These are phyloP conservation scores for Didymella arachidicola DNA, from an alignment of 2,329 filamentous ascomycete genomes.

Conservation along the genomic window DNA sequence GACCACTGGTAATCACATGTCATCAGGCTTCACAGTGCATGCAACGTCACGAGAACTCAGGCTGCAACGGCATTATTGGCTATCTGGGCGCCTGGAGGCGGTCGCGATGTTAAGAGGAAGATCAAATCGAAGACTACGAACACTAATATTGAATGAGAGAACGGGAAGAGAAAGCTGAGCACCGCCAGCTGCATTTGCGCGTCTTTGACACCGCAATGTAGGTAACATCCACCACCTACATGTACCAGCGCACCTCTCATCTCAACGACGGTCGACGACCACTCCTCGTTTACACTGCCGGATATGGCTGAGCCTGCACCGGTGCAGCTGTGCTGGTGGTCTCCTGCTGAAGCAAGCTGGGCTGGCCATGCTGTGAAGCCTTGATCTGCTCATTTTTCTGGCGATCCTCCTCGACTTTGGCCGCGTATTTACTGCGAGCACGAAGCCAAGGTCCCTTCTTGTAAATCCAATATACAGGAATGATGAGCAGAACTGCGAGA, in stretches of 20 bases:
- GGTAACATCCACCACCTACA: neutral
- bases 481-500: conserved; percentile 58
- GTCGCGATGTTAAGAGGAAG: neutral
- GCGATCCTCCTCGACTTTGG: conserved; percentile 33
- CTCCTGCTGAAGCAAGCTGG: neutral
- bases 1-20: neutral
- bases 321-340: neutral
- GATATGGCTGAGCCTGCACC: neutral
- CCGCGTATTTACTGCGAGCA: conserved; percentile 41
- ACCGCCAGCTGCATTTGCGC: neutral
- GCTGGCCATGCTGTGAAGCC: conserved; percentile 3
- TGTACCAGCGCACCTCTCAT: neutral
- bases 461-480: conserved; percentile 65
- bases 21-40: neutral
- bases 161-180: neutral
- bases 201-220: neutral
- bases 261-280: neutral
- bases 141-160: neutral
- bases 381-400: conserved; percentile 20
- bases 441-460: conserved; percentile 62
- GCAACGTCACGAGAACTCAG: neutral
- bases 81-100: neutral
- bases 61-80: neutral
- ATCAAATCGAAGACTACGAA: neutral
- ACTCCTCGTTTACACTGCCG: neutral